Evolutionary conservation across 768 basidiomycete species (phyloP), one percentile per base, ranked within the genome.

Genomic region (Xerocomus spinulosus): DNA sequence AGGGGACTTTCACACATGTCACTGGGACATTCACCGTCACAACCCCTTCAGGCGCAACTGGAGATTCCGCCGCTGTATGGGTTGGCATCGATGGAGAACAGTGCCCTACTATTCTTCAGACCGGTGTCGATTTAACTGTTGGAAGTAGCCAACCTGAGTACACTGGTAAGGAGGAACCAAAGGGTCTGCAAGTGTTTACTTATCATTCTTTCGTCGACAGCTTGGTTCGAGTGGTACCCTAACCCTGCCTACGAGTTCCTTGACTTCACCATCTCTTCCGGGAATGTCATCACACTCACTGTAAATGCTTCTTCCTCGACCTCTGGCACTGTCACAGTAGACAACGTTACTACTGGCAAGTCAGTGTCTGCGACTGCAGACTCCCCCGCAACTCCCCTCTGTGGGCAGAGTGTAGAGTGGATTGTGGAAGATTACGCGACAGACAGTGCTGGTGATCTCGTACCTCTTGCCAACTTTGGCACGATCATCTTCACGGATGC

Each of bases 51-150:
- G 46, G 4, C 34, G 9, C 26, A 21, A 20, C 13, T 23, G 13
- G 20, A 12, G 36, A 9, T 37, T 20, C 20, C 14, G 50, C 46
- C 15, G 13, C 46, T 20, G 36, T 9, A 12, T 51, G 50, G 50
- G 50, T 51, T 33, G 50, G 50, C 6, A 47, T 51, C n/a, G 50
- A 51, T 15, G 42, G 50, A 15, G 14, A 41, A 23, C 30, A 40
- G 13, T 51, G 50, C 20, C 3, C 9, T 7, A 39, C 2, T 29
- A 39, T 44, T 33, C 42, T 51, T 21, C 42, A 46, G 45, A 39
- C 50, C 3, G 50, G 50, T 34, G 5, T 51, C 9, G 45, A 38
- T 24, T 32, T 44, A 9, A 30, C 25, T 2, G 46, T 52, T 18
- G 2, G 14, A 12, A 23, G 20, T 1, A 20, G 26, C 6, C 9